phyloP scores from a whole-genome alignment of 1,284 basidiomycete genomes.

The Mycena sp. region DNA sequence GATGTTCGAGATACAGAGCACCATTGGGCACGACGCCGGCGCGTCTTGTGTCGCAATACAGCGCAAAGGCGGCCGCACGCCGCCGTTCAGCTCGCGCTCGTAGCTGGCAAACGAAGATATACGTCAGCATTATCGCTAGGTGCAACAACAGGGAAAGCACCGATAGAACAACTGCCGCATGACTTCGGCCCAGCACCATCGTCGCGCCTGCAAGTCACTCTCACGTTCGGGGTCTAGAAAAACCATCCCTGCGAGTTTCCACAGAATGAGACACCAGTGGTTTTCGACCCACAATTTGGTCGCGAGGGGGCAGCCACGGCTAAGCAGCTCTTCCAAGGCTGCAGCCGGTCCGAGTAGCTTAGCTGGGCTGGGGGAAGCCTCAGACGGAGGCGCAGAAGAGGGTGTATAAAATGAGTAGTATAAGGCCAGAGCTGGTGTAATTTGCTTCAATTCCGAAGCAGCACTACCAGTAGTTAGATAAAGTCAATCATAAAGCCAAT shows the following conservation, averaged over 20 bases:
- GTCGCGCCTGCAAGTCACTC: constrained; percentile 51
- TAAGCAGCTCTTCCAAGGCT: constrained; percentile 61
- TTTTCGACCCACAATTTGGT: constrained; percentile 88
- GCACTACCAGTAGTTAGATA: constrained; percentile 50
- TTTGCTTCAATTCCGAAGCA: constrained; percentile 61
- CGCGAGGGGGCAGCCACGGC: constrained; percentile 66
- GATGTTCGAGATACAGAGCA: constrained; percentile 86
- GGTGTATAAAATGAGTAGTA: constrained; percentile 71
- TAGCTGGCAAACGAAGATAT: constrained; percentile 64
- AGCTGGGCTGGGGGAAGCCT: constrained; percentile 30
- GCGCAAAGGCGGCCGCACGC: constrained; percentile 83
- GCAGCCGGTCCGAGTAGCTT: constrained; percentile 58
- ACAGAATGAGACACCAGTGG: constrained; percentile 90
- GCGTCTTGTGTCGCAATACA: constrained; percentile 82
- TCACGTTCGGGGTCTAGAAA: constrained; percentile 75
- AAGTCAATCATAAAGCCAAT: background rate
- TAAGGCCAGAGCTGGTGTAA: constrained; percentile 66
- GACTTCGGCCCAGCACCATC: constrained; percentile 86
- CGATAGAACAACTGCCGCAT: constrained; percentile 88
- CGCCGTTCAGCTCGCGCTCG: constrained; percentile 86
- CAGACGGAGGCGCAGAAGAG: constrained; percentile 35
- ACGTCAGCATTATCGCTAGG: background rate
- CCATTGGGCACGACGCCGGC: constrained; percentile 77
- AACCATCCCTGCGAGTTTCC: constrained; percentile 92
- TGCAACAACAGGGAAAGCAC: constrained; percentile 50